A percentile compares a stretch with the other conserved stretches of the same genome.
These are phyloP conservation scores for Boletus subcaerulescens DNA, from an alignment of 768 basidiomycete species.

Conservation along the genomic window DNA sequence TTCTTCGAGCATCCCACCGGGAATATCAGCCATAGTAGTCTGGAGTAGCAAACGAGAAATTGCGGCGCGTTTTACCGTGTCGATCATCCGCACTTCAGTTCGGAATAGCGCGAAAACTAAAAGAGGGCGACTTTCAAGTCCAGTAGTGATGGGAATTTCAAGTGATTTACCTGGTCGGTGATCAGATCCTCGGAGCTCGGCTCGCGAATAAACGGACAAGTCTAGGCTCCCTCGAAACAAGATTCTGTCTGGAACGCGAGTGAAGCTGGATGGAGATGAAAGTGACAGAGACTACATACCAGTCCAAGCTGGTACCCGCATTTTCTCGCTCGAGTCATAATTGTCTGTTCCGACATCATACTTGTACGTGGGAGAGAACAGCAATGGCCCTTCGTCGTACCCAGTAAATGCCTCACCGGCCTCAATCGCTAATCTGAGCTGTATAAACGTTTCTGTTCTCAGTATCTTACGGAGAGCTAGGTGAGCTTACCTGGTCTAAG, in stretches of 20 bases:
- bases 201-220: constrained; percentile 74
- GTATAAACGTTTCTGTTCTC: background rate
- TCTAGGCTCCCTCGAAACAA: constrained; percentile 80
- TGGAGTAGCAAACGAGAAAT: constrained; percentile 69
- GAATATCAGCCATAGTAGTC: constrained; percentile 55
- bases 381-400: constrained; percentile 84
- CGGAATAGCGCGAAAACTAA: constrained; percentile 84
- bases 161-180: constrained; percentile 76
- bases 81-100: constrained; percentile 74
- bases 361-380: constrained; percentile 95
- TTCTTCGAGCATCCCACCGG: constrained; percentile 68
- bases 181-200: constrained; percentile 89
- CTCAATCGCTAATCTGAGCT: constrained; percentile 77
- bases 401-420: constrained; percentile 71
- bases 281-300: constrained; percentile 45
- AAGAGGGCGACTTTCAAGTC: background rate
- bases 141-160: background rate
- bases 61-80: constrained; percentile 67
- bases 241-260: constrained; percentile 72
- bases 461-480: background rate
- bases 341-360: constrained; percentile 79
- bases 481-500: constrained; percentile 73
- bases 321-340: constrained; percentile 96
- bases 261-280: constrained; percentile 1
- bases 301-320: constrained; percentile 96